Evolutionary conservation across 495 filamentous ascomycete species (phyloP).

Genomic region (Aspergillus incahuasiensis): DNA sequence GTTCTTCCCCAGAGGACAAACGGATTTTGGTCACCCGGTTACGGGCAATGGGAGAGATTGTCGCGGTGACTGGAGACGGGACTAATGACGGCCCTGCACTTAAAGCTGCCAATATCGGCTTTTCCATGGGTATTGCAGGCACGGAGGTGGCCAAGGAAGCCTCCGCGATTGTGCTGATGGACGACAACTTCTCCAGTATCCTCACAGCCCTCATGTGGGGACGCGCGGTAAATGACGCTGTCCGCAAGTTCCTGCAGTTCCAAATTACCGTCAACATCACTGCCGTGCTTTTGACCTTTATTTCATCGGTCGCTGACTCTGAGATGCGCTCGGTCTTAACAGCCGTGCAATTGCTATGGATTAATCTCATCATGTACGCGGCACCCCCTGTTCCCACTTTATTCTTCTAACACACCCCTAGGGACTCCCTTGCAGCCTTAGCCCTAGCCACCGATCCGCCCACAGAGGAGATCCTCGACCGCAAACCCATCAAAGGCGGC

Average conservation of each 20-base stretch:
- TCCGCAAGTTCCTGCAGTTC: slow-evolving; percentile 87
- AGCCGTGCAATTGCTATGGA: slow-evolving; percentile 85
- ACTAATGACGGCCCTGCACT: slow-evolving; percentile 88
- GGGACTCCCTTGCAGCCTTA: slow-evolving; percentile 78
- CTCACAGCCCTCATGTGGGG: slow-evolving; percentile 89
- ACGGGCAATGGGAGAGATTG: slow-evolving; percentile 73
- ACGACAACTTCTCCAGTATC: slow-evolving; percentile 86
- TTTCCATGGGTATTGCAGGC: slow-evolving; percentile 88
- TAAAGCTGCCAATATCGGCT: slow-evolving; percentile 81
- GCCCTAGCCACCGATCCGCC: slow-evolving; percentile 84
- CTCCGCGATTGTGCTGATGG: slow-evolving; percentile 87
- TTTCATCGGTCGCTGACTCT: slow-evolving; percentile 66
- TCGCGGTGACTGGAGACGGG: slow-evolving; percentile 86
- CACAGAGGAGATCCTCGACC: slow-evolving; percentile 69
- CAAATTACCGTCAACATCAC: slow-evolving; percentile 91
- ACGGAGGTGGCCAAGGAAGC: slow-evolving; percentile 92
- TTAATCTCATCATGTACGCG: slow-evolving; percentile 95
- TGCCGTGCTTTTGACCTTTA: slow-evolving; percentile 78
- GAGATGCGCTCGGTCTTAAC: slow-evolving; percentile 68
- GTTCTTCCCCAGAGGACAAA: slow-evolving; percentile 86
- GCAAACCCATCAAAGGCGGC: slow-evolving; percentile 72
- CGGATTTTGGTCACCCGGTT: slow-evolving; percentile 70
- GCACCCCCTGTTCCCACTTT: no score
- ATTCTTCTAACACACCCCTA: neutral
- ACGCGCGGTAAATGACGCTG: slow-evolving; percentile 83